These are phyloP conservation scores for Penicillium sp. DNA, from an alignment of 2,329 filamentous ascomycete species.

Conservation along the genomic window DNA sequence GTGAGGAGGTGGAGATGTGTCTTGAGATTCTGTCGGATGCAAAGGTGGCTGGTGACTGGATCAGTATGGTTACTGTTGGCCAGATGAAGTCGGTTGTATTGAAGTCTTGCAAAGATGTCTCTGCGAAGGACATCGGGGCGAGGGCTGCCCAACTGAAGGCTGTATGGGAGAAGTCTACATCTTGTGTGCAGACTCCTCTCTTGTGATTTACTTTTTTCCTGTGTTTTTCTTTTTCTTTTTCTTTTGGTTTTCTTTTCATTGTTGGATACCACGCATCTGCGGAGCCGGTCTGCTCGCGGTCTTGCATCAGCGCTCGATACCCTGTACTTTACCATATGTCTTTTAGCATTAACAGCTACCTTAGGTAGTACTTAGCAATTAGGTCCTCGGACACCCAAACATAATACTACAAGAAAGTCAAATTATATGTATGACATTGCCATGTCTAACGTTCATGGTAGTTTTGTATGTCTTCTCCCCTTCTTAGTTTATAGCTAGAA, in stretches of 20 bases:
- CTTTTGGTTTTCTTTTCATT: conserved; percentile 14
- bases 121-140: conserved; percentile 34
- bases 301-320: conserved; percentile 29
- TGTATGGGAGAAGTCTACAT: conserved; percentile 22
- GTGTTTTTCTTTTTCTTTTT: conserved; percentile 7
- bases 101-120: conserved; percentile 39
- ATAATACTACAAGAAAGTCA: conserved; percentile 6
- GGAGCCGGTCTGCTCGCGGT: conserved; percentile 24
- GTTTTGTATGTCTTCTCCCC: neutral
- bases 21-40: conserved; percentile 48
- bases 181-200: conserved; percentile 11
- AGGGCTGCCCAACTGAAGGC: conserved; percentile 31
- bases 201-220: conserved; percentile 9
- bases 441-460: neutral
- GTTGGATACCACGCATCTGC: conserved; percentile 23
- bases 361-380: conserved; percentile 14
- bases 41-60: conserved; percentile 50
- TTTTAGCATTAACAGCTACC: conserved; percentile 10
- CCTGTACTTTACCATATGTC: conserved; percentile 21
- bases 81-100: conserved; percentile 48
- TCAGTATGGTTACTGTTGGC: conserved; percentile 47
- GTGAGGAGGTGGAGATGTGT: conserved; percentile 48
- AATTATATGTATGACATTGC: neutral
- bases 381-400: conserved; percentile 17
- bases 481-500: neutral